Base-by-base conservation (phyloP, 176 grass and related monocot genomes). In the Hsuehochloa calcarea region DNA sequence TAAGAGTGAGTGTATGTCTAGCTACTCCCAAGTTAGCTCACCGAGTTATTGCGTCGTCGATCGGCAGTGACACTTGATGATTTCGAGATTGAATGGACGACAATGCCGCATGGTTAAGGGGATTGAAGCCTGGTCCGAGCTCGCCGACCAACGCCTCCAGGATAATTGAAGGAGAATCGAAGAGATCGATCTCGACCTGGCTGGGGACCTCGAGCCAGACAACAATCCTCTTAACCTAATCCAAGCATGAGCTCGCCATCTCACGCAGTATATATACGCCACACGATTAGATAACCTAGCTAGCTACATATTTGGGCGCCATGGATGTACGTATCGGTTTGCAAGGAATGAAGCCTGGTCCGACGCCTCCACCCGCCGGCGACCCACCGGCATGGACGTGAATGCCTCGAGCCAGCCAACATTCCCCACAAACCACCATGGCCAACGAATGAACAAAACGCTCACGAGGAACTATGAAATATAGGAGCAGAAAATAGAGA, bases 291-390 rank as follows among this genome's bases (percentile, higher is more conserved):
- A 37, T 23, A 22, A 31, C 10, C 41, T 34, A 74, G 15, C 1
- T 6, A 15, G 23, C 38, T 60, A 75, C 23, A 6, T 25, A 4
- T 1, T 12, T 12, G 63, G 72, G 37, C 22, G 80, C 77, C 87
- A 82, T 87, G 87, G 89, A 92, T 75, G 19, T 34, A 65, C 14
- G 27, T 20, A n/a, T 71, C 58, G 43, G 86, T 84, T 91, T 94
- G 90, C 60, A 84, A 92, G 95, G 95, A 91, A 97, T 94, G 92
- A 97, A 94, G 95, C 90, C 92, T 97, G 95, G 92, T 97, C 95
- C 92, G 95, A 97, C 61, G 88, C 92, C 70, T 91, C 86, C 38
- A 22, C 74, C 64, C n/a, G 56, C 66, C 78, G 17, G 51, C 19
- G 35, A 47, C 67, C 60, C 20, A 22, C 71, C 52, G 40, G 10